Evolutionary conservation across 768 basidiomycete genomes (phyloP), one percentile per base, ranked within the genome.

Genomic region (Trametes coccinea): DNA sequence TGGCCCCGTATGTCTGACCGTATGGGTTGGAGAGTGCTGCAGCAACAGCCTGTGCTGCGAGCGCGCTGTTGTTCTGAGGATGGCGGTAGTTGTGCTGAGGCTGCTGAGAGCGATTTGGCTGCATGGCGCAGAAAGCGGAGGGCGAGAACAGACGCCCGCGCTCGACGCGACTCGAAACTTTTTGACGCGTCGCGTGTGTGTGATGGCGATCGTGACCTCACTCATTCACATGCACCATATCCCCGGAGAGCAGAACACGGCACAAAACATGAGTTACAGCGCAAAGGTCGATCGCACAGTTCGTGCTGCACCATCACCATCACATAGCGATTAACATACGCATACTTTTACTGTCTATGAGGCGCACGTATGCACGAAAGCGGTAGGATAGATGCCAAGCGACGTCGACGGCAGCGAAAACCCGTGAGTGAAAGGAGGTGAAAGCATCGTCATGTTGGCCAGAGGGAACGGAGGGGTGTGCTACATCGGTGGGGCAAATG

Each of bases 281-380:
- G 22, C 22, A 22, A 22, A 22, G 22, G 22, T 22, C 22, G 22
- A 22, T 22, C 22, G 61, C 64, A 66, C 44, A 59, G 53, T 68
- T 58, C 61, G 53, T 56, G 34, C 56, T 53, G 56, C 63, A 63
- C 55, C 61, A 59, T 53, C 56, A 58, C 56, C 50, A 59, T 54
- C 49, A 51, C 62, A 68, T 65, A 68, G 63, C 68, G 62, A 70
- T 72, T 70, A 64, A 64, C 66, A 68, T 67, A 70, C 61, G 67
- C 69, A 69, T 72, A 72, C 71, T 72, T 70, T 70, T 72, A 70
- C 67, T 69, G 71, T 72, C 71, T 67, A 61, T 67, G 66, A 59
- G 56, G 60, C 57, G 65, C 71, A 64, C 61, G 63, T 66, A 69
- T 67, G 69, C 70, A 71, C 66, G 60, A 65, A 67, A 67, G 66